Evolutionary conservation across 345 rosid species (phyloP).

Genomic region (Jatropha curcas): DNA sequence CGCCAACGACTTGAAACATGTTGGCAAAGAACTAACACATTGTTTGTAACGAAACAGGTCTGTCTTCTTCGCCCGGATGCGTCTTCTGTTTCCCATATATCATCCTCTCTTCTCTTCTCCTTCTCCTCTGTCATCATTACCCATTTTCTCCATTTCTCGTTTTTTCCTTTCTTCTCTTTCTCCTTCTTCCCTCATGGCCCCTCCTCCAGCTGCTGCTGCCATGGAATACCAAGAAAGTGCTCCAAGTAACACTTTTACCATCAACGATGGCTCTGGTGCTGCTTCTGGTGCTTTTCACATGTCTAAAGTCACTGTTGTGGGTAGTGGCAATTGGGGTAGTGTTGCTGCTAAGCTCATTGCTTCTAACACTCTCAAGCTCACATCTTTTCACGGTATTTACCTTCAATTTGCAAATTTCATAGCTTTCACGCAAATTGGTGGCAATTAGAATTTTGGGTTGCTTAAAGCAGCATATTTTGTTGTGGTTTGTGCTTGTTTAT

Average conservation of each 20-base stretch:
- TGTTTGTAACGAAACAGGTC: slow-evolving; percentile 41
- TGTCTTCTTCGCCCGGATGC: slow-evolving; percentile 45
- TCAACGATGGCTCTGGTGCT: no score
- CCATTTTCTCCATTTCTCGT: slow-evolving; percentile 11
- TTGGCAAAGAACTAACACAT: slow-evolving; percentile 21
- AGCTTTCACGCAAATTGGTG: not conserved
- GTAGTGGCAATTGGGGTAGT: slow-evolving; percentile 99
- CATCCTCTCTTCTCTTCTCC: slow-evolving; percentile 10
- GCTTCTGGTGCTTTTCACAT: slow-evolving; percentile 12
- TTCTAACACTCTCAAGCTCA: slow-evolving; percentile 69
- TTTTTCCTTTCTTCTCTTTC: slow-evolving; percentile 13
- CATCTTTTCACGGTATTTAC: slow-evolving; percentile 68
- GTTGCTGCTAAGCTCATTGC: slow-evolving; percentile 98
- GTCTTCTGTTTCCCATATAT: slow-evolving; percentile 29
- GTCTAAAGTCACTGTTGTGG: slow-evolving; percentile 79
- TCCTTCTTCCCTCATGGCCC: slow-evolving; percentile 9
- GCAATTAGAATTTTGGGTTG: not conserved
- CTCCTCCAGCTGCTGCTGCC: slow-evolving; percentile 24
- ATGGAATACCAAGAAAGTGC: slow-evolving; percentile 16
- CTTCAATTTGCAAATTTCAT: not conserved
- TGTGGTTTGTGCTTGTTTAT: not conserved
- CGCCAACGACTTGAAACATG: slow-evolving; percentile 34
- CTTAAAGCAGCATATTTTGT: not conserved
- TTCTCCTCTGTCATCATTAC: slow-evolving; percentile 5
- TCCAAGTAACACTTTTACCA: not conserved